phyloP scores from a whole-genome alignment of 2,329 filamentous ascomycete genomes.

The Sphaerulina musiva region DNA sequence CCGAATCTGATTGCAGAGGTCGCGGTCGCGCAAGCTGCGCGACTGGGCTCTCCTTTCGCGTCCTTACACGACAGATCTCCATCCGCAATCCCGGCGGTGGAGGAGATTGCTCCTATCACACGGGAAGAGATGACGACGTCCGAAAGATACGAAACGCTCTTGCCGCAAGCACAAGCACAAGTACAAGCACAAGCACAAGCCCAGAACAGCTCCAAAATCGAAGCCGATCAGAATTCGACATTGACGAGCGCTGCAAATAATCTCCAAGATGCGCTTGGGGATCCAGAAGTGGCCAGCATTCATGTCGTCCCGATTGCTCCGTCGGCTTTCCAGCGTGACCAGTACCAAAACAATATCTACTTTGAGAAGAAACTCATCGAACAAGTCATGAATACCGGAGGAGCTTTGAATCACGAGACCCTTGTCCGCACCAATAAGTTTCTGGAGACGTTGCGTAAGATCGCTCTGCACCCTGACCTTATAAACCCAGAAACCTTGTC shows the following conservation, averaged over 20 bases:
- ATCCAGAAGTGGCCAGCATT: conserved; percentile 16
- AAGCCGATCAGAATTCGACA: conserved; percentile 1
- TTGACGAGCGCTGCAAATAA: not conserved
- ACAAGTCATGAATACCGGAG: conserved; percentile 21
- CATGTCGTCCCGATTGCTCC: conserved; percentile 30
- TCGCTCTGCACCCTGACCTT: conserved; percentile 33
- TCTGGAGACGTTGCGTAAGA: conserved; percentile 24
- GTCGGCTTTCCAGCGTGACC: conserved; percentile 29
- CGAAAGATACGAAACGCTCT: conserved; percentile 31
- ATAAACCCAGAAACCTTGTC: conserved; percentile 30
- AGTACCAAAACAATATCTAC: conserved; percentile 26
- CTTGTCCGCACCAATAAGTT: conserved; percentile 23
- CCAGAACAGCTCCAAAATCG: not conserved
- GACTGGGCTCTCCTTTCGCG: conserved; percentile 13
- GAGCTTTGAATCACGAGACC: conserved; percentile 12
- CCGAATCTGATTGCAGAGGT: conserved; percentile 19
- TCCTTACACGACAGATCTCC: conserved; percentile 27
- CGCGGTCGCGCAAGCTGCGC: conserved; percentile 7
- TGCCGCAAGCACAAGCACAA: conserved; percentile 24
- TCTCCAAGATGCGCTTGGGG: conserved; percentile 3
- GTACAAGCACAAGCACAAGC: not conserved
- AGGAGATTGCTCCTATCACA: conserved; percentile 22
- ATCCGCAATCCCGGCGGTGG: conserved; percentile 30
- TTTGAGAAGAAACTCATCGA: conserved; percentile 24
- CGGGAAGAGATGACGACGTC: conserved; percentile 33